Base-by-base conservation (phyloP, 306 rosid genomes). In the Lathyrus sativus region DNA sequence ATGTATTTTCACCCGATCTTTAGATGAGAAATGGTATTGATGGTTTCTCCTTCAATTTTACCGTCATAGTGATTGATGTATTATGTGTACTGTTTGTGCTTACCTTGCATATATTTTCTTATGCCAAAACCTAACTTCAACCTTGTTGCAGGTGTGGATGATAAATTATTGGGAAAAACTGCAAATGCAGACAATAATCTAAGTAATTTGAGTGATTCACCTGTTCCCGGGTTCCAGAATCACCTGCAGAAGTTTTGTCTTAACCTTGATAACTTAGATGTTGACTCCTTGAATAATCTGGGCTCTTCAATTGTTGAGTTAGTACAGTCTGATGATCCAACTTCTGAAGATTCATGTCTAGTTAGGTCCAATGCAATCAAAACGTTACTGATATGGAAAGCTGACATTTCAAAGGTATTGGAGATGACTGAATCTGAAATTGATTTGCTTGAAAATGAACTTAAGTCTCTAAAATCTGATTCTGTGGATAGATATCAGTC, bases 351-450 rank as follows among this genome's bases (percentile, higher is more conserved):
- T 62, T 82, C 86, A 50, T 76, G 81, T 68, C 80, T 46, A 67
- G 57, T 55, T 79, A 84, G 84, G 74, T 81, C 91, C 39, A 67
- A 82, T 66, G 87, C 92, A 55, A 74, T 91, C 66, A 87, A 83
- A 75, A 87, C 91, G 84, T 77, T 95, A 67, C 84, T 91, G 43
- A 71, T 86, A 65, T 95, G 79, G 88, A 95, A 89, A 84, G 86
- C 88, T 76, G 95, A 95, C 68, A 71, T 95, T 75, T 95, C 97
- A 1, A 95, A 91, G 83, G 84, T 80, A 7, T 45, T 95, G 88
- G 99, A 91, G 85, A 74, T 80, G 64, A 95, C 96, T 9, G 99
- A 91, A 75, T 73, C 91, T 76, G 96, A 91, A 84, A 88, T 88
- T 78, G 99, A 95, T 85, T 80, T 13, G 38, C 96, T 95, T 55